Conservation (phyloP, 495 filamentous ascomycete species). For the Friedmanniomyces simplex region DNA sequence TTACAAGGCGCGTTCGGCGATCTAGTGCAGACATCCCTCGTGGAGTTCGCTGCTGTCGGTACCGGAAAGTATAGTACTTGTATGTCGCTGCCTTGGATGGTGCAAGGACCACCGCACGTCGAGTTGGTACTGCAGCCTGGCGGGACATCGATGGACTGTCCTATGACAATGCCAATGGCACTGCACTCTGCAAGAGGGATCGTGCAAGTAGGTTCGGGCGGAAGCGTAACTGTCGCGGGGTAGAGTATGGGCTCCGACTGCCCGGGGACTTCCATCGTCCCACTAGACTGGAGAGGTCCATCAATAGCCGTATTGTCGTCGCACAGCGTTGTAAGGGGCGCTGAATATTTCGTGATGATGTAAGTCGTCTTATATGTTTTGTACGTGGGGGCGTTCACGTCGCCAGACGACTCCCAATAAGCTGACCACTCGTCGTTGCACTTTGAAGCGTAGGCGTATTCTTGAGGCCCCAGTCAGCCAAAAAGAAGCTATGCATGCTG, state of each 20-base stretch:
- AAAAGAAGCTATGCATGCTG: not conserved
- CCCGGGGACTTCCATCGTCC: not conserved
- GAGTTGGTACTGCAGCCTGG: not conserved
- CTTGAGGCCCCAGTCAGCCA: not conserved
- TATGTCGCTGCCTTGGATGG: not conserved
- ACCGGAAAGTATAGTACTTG: not conserved
- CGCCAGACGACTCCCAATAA: not conserved
- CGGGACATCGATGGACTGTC: not conserved
- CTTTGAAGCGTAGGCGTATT: not conserved
- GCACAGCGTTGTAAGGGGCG: not conserved
- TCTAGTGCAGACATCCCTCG: not conserved
- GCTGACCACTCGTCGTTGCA: not conserved
- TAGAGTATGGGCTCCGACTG: not conserved
- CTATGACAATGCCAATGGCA: not conserved
- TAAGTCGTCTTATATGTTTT: not conserved
- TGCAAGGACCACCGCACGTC: not conserved
- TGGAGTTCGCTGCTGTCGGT: not conserved
- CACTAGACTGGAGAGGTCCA: not conserved
- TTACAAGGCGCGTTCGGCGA: not conserved
- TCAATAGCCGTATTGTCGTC: not conserved
- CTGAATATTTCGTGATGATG: constrained; percentile 1
- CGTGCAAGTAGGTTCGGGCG: not conserved
- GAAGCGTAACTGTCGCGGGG: not conserved
- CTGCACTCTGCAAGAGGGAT: not conserved
- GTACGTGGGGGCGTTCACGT: not conserved